Evolutionary conservation across 768 basidiomycete species (phyloP), one percentile per base, ranked within the genome.

Genomic region (Lentinula edodes): DNA sequence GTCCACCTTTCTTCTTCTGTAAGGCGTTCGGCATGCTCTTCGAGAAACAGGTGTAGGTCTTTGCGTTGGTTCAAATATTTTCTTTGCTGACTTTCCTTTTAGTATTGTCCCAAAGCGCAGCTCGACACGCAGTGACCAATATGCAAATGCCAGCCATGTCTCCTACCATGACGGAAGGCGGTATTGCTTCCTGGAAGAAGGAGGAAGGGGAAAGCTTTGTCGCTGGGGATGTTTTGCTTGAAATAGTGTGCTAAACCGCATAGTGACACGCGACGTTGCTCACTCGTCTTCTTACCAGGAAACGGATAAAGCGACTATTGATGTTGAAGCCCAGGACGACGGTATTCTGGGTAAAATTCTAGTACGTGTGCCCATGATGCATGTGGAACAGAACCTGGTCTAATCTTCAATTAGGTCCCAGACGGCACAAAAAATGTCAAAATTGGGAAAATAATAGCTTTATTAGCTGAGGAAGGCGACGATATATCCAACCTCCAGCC

Each of bases 261-360:
- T 13, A 12, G 8, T 35, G 51, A 20, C 34, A 20, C 23, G 10
- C 59, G 28, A 28, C 28, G 23, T n/a, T 13, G 12, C 51, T 34
- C 57, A 46, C 10, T 35, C 6, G 9, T 32, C 9, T 52, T 36
- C 51, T 32, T 59, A 59, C 61, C 74, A 94, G 92, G 92, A 94
- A 81, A 94, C 92, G 46, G 92, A 94, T 80, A 93, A 93, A 74
- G 91, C 96, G 15, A 95, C 94, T 2, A 97, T 98, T 69, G 97
- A 99, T 72, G 96, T 99, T 6, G 97, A 99, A 75, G 95, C 97
- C 13, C 95, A 95, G 74, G 96, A 98, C 35, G 95, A 98, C 68
- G 97, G 97, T 65, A 74, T 98, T 15, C 75, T 99, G 70, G 95
- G 90, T 60, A 98, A 93, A 79, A 96, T 98, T 65, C 66, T 99